phyloP scores from a whole-genome alignment of 148 eudicot species.

The Gaultheria prostrata region DNA sequence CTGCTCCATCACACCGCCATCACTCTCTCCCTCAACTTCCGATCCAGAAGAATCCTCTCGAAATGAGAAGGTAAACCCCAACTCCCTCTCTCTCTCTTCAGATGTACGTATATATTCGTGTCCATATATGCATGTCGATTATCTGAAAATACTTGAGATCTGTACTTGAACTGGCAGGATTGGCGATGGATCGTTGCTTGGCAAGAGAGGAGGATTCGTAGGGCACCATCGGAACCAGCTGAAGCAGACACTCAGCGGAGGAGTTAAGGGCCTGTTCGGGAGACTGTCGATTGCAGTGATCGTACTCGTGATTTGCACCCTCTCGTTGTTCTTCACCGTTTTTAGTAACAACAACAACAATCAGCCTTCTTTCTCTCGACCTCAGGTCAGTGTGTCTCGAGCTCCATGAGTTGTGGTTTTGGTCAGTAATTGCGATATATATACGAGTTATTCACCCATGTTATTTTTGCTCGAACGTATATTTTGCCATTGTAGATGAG shows the following conservation, averaged over 20 bases:
- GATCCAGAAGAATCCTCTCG: neutral
- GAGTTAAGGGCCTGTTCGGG: slow-evolving; percentile 49
- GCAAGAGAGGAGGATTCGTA: slow-evolving; percentile 18
- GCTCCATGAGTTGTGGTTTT: neutral
- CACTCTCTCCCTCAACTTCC: neutral
- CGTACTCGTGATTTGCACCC: slow-evolving; percentile 51
- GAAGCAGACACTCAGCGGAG: slow-evolving; percentile 50
- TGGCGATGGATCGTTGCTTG: slow-evolving; percentile 6
- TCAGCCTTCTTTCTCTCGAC: slow-evolving; percentile 27
- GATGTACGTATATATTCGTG: neutral
- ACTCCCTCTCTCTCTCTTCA: neutral
- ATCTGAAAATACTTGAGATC: neutral
- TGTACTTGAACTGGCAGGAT: slow-evolving; percentile 1
- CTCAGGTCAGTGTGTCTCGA: slow-evolving; percentile 35
- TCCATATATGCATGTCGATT: neutral
- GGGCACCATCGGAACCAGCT: slow-evolving; percentile 45
- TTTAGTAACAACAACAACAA: slow-evolving; percentile 21
- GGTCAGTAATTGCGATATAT: too few relatives aligned
- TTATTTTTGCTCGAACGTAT: neutral
- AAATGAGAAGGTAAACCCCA: slow-evolving; percentile 12
- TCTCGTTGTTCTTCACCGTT: slow-evolving; percentile 47
- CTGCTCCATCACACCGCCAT: too few relatives aligned
- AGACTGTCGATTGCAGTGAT: slow-evolving; percentile 52
- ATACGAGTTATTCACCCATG: neutral
- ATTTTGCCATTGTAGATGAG: neutral